Conservation (phyloP, 768 basidiomycete species). For the Guyanaporus albipodus region DNA sequence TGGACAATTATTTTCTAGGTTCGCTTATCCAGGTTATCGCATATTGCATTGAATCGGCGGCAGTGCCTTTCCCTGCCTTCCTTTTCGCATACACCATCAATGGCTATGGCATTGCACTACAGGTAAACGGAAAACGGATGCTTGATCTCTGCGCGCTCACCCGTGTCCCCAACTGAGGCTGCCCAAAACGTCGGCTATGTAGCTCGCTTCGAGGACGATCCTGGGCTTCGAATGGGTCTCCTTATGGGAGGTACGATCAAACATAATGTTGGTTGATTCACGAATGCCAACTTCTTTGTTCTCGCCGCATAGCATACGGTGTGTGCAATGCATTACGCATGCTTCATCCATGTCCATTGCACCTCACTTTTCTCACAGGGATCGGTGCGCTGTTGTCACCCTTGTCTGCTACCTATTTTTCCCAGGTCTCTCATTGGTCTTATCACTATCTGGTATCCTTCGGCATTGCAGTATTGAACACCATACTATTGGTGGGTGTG, state of each 20-base stretch:
- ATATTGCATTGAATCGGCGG: not conserved
- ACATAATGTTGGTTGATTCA: conserved; percentile 29
- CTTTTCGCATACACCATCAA: conserved; percentile 3
- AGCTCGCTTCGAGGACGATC: conserved; percentile 35
- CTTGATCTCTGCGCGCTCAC: conserved; percentile 21
- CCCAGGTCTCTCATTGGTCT: not conserved
- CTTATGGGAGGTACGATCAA: conserved; percentile 42
- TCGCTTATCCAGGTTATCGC: conserved; percentile 3
- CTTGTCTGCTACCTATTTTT: not conserved
- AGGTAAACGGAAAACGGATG: not conserved
- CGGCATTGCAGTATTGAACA: conserved; percentile 1
- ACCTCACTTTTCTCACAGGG: not conserved
- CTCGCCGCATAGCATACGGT: not conserved
- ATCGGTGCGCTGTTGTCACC: conserved; percentile 1
- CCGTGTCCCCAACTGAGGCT: conserved; percentile 24
- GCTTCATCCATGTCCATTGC: not conserved
- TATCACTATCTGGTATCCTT: not conserved
- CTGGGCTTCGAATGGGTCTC: conserved; percentile 34
- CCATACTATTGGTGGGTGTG: not conserved
- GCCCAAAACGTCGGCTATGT: conserved; percentile 43
- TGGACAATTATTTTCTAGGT: not conserved
- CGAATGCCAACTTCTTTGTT: not conserved
- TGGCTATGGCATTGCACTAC: conserved; percentile 2
- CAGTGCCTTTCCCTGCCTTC: not conserved
- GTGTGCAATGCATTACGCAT: not conserved